Evolutionary conservation across 164 flowering plant genomes (phyloP).

Genomic region (Hamamelis virginiana): DNA sequence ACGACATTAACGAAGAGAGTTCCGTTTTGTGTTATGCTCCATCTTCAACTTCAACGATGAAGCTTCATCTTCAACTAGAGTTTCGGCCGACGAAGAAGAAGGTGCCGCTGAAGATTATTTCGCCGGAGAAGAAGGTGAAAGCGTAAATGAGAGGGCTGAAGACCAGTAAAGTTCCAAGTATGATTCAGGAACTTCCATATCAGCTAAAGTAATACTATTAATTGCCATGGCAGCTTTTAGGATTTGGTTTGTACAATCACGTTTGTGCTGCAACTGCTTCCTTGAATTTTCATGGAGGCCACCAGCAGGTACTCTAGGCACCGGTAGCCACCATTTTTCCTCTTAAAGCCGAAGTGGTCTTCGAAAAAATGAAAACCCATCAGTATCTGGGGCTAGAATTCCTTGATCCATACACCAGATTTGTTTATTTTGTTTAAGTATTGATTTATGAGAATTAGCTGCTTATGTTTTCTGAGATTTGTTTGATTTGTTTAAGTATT

Average conservation of each 20-base stretch:
- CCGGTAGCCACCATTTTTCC: slow-evolving; percentile 78
- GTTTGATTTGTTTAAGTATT: too few relatives aligned
- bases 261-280: slow-evolving; percentile 50
- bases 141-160: too few relatives aligned
- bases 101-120: too few relatives aligned
- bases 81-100: too few relatives aligned
- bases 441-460: too few relatives aligned
- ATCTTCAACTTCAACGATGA: too few relatives aligned
- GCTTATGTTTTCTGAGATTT: too few relatives aligned
- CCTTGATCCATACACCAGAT: slow-evolving; percentile 80
- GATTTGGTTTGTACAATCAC: slow-evolving; percentile 61
- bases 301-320: slow-evolving; percentile 67
- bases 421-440: too few relatives aligned
- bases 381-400: slow-evolving; percentile 40
- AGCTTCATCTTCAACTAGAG: too few relatives aligned
- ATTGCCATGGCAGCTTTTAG: slow-evolving; percentile 67
- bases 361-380: slow-evolving; percentile 47
- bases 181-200: slow-evolving; percentile 60
- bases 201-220: slow-evolving; percentile 47
- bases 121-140: too few relatives aligned
- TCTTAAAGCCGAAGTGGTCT: slow-evolving; percentile 44
- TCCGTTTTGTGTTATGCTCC: too few relatives aligned
- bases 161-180: slow-evolving; percentile 33
- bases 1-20: too few relatives aligned
- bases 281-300: slow-evolving; percentile 51